Evolutionary conservation across 805 yeast genomes (phyloP), one percentile per base, ranked within the genome.

Genomic region (Cyberlindnera veronae): DNA sequence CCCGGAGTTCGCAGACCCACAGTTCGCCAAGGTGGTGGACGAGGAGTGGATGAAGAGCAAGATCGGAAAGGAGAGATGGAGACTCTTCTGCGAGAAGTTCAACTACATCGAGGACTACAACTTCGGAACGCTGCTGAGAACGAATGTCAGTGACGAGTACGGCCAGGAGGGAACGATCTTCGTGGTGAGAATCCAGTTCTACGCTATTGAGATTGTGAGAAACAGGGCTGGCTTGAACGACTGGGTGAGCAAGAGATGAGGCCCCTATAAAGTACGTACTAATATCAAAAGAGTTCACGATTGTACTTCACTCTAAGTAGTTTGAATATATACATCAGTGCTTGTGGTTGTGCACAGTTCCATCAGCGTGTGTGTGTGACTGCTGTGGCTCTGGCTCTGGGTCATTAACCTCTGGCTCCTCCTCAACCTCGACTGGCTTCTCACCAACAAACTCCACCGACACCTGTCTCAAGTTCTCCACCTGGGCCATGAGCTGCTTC

Each of bases 181-280:
- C 54, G 96, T 72, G 10, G 93, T 91, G 44, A 81, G 98, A 68
- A 78, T 91, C 60, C 98, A 93, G 68, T 93, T 93, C 62, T 85
- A 90, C 56, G 96, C 96, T 41, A 76, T 89, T 58, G 99, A 93
- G 71, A 84, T 93, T 49, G 88, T 87, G 45, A 84, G 99, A 75
- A 93, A 93, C 70, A 85, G 80, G 63, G 74, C 74, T 50, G 95
- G 95, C 27, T 73, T 85, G 56, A 93, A 93, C 67, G 96, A 93
- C 67, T 93, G 99, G 99, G 73, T 79, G n/a, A n/a, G n/a, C n/a
- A n/a, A n/a, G n/a, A n/a, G n/a, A n/a, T n/a, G n/a, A n/a, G n/a
- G n/a, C n/a, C n/a, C n/a, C n/a, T n/a, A n/a, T n/a, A n/a, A n/a
- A n/a, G n/a, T n/a, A n/a, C n/a, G n/a, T n/a, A n/a, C n/a, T n/a